A percentile compares a stretch with the other conserved stretches of the same genome.
Conservation (phyloP, 306 rosid species). For the Quercus rubra region DNA sequence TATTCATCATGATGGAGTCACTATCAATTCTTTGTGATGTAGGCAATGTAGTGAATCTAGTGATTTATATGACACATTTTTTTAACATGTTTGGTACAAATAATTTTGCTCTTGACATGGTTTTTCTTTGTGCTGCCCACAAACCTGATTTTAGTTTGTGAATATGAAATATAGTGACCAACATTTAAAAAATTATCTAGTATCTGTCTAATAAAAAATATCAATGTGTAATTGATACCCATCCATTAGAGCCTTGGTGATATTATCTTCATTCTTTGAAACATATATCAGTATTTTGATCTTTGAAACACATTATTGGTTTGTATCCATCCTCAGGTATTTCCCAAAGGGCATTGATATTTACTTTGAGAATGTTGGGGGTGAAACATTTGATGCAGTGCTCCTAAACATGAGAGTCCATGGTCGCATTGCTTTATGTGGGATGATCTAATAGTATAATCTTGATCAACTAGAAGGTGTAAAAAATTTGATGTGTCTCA, state of each 20-base stretch:
- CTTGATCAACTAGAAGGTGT: conserved; percentile 2
- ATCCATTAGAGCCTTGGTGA: background rate
- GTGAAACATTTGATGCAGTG: conserved; percentile 19
- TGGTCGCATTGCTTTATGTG: conserved; percentile 17
- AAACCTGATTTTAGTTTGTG: background rate
- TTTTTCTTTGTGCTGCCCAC: background rate
- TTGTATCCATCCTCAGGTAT: conserved; percentile 1
- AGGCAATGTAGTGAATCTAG: background rate
- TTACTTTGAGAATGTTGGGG: conserved; percentile 19
- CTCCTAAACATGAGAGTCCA: conserved; percentile 16
- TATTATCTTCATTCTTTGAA: too few relatives aligned
- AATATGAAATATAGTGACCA: background rate
- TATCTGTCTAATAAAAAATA: background rate
- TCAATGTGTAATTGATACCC: background rate
- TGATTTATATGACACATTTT: background rate
- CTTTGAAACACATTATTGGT: background rate
- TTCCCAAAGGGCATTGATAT: conserved; percentile 23
- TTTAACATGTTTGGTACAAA: background rate
- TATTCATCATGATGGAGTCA: background rate
- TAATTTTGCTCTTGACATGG: background rate
- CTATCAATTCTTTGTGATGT: background rate
- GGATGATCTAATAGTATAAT: conserved; percentile 20
- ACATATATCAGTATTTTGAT: too few relatives aligned
- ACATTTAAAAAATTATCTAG: background rate
- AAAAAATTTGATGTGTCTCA: background rate